Conservation (phyloP, 768 basidiomycete genomes). For the Kwoniella sp. region DNA sequence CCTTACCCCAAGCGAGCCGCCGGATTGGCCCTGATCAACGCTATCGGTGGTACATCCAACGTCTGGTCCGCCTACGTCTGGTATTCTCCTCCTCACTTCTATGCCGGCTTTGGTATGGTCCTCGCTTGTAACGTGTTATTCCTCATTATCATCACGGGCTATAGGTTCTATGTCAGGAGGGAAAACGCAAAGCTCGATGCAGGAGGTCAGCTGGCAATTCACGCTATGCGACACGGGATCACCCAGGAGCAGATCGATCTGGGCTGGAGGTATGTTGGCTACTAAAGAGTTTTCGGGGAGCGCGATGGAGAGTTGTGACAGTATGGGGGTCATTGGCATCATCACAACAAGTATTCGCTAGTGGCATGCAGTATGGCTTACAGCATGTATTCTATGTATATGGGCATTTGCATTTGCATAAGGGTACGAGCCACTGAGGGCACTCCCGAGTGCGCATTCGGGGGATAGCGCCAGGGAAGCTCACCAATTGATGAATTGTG, state of each 20-base stretch:
- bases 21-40: slow-evolving; percentile 45
- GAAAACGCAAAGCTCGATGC: slow-evolving; percentile 45
- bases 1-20: slow-evolving; percentile 51
- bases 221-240: slow-evolving; percentile 34
- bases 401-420: too few species aligned
- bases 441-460: too few species aligned
- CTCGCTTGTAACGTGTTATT: slow-evolving; percentile 35
- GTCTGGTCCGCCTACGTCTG: slow-evolving; percentile 42
- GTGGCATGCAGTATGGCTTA: too few species aligned
- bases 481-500: too few species aligned
- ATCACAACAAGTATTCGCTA: too few species aligned
- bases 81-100: slow-evolving; percentile 36
- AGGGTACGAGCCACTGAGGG: too few species aligned
- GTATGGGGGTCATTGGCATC: not conserved
- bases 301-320: not conserved
- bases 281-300: not conserved
- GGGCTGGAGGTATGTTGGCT: slow-evolving; percentile 38
- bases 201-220: slow-evolving; percentile 23
- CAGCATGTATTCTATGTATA: too few species aligned
- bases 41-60: slow-evolving; percentile 41
- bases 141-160: slow-evolving; percentile 34
- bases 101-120: slow-evolving; percentile 40
- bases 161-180: slow-evolving; percentile 41
- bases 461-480: too few species aligned
- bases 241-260: slow-evolving; percentile 40